Evolutionary conservation across 2,329 filamentous ascomycete species (phyloP), one percentile per base, ranked within the genome.

Genomic region (Fusarium vanettenii): DNA sequence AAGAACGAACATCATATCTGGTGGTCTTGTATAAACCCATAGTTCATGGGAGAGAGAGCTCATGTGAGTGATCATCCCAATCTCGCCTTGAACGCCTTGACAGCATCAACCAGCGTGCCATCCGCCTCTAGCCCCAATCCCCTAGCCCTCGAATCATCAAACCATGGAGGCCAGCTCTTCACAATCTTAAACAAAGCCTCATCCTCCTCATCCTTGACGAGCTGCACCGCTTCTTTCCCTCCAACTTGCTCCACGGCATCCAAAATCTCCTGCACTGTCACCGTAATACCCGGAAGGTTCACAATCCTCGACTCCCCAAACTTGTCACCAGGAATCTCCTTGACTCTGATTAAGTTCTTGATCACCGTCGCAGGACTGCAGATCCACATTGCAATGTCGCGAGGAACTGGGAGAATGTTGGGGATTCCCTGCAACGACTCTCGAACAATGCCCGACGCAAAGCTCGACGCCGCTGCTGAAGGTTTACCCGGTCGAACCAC

Each of bases 381-480:
- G 10, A 90, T 80, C 87, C 88, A 89, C 14, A 86, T 86, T 13
- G 81, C 79, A 71, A 87, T 87, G 14, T 85, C 82, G 50, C 82
- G 79, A 16, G 86, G 82, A 33, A 88, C 83, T 3, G 89, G 86
- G 1, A 90, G 84, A 0, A 85, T 74, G 35, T 84, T 87, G n/a
- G 84, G 81, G 45, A 85, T 79, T 14, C 88, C 89, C 18, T 79
- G 73, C 9, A 87, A 81, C 7, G 87, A 84, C 56, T 92, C 90
- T 4, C 90, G 85, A 50, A 92, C 89, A 75, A 92, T 92, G 1
- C 90, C 90, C 4, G 85, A 89, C 1, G 90, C 85, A 74, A 92
- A 92, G 0, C 87, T 89, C 5, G 87, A 89, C 2, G 90, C 90
- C 0, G 90, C 90, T 0, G 89, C 88, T 4, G 90, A 90, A 0